Conservation (phyloP, 805 yeast genomes). For the Yarrowia porcina region DNA sequence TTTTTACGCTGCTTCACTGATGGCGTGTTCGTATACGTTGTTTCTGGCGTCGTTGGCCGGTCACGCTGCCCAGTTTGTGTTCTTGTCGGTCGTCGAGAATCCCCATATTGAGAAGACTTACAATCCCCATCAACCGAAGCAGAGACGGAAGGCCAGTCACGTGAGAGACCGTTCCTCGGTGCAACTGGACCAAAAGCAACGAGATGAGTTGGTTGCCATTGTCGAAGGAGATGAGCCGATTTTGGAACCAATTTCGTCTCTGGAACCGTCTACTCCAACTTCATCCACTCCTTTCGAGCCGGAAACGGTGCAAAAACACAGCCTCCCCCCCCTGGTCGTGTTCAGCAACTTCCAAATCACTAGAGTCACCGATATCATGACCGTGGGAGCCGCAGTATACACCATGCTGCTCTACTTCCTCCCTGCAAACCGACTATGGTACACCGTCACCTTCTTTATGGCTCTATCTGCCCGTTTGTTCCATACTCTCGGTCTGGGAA, state of each 20-base stretch:
- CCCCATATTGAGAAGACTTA: slow-evolving; percentile 83
- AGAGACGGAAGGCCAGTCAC: slow-evolving; percentile 27
- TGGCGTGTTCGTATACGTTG: slow-evolving; percentile 69
- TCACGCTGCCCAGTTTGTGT: slow-evolving; percentile 72
- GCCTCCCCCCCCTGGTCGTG: slow-evolving; percentile 46
- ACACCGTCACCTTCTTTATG: slow-evolving; percentile 40
- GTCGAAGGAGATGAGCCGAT: slow-evolving; percentile 20
- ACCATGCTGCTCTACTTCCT: slow-evolving; percentile 42
- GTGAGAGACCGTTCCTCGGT: slow-evolving; percentile 5
- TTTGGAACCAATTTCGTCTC: too few species aligned
- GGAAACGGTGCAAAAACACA: slow-evolving; percentile 12
- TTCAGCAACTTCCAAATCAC: slow-evolving; percentile 60
- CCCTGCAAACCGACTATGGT: slow-evolving; percentile 36
- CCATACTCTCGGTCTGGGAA: slow-evolving; percentile 51
- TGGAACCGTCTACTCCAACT: not conserved
- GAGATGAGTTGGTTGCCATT: not conserved
- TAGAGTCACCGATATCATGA: slow-evolving; percentile 57
- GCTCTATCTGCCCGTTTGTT: slow-evolving; percentile 47
- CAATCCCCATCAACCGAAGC: slow-evolving; percentile 34
- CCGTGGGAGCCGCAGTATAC: slow-evolving; percentile 44
- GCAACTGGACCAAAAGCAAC: slow-evolving; percentile 5
- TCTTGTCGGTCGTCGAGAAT: slow-evolving; percentile 70
- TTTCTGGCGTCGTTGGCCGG: slow-evolving; percentile 68
- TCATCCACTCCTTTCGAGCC: not conserved
- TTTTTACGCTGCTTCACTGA: slow-evolving; percentile 77